Evolutionary conservation across 2,329 filamentous ascomycete genomes (phyloP).

Genomic region (Penicillium sp.): DNA sequence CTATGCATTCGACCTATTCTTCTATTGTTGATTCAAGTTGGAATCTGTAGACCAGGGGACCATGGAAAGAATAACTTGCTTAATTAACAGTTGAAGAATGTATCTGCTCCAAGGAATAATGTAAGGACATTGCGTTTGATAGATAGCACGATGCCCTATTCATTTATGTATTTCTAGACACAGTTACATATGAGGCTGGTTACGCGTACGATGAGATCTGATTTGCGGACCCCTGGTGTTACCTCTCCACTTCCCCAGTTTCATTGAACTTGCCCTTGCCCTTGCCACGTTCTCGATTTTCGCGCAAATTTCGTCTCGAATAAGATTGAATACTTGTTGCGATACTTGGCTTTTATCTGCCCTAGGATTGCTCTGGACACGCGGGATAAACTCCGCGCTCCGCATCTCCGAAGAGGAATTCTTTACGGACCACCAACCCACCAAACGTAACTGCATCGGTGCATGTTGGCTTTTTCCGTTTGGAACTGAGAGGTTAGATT

Average conservation of each 20-base stretch:
- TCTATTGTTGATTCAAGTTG: background rate
- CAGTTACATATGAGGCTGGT: background rate
- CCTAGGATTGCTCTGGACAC: background rate
- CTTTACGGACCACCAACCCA: conserved; percentile 4
- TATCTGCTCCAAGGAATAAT: background rate
- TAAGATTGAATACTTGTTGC: background rate
- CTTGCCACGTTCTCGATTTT: conserved; percentile 6
- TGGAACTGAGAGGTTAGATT: background rate
- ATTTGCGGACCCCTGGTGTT: conserved; percentile 4
- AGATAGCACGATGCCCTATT: background rate
- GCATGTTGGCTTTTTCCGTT: background rate
- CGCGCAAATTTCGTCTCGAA: background rate
- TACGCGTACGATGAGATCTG: conserved; percentile 5
- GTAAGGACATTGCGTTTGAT: background rate
- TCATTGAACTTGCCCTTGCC: background rate
- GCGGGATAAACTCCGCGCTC: conserved; percentile 7
- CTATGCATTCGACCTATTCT: conserved; percentile 11
- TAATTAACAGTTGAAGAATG: background rate
- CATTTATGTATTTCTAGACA: background rate
- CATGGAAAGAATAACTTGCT: background rate
- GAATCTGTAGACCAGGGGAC: background rate
- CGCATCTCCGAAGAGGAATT: conserved; percentile 7
- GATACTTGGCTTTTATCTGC: background rate
- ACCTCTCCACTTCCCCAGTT: conserved; percentile 9
- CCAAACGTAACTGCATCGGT: background rate